phyloP scores from a whole-genome alignment of 371 early-diverging fungal genomes.

The Mortierella sp. region DNA sequence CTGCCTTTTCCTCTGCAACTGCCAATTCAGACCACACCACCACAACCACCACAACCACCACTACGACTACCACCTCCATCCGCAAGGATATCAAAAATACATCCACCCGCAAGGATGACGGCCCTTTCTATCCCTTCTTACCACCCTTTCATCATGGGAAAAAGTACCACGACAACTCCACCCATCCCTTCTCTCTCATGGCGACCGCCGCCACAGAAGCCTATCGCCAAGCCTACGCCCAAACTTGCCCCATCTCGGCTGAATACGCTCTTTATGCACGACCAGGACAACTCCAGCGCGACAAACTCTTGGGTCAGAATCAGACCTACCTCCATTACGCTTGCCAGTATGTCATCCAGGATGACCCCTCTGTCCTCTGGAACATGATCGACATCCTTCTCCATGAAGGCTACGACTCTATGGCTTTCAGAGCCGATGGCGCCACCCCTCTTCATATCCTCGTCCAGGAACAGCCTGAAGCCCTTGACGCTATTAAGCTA shows the following conservation, averaged over 20 bases:
- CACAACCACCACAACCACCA: not conserved
- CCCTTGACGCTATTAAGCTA: constrained; percentile 42
- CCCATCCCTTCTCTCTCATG: constrained; percentile 36
- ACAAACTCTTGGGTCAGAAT: constrained; percentile 40
- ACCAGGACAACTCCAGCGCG: constrained; percentile 44
- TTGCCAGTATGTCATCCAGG: constrained; percentile 42
- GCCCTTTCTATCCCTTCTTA: not conserved
- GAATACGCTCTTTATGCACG: constrained; percentile 52
- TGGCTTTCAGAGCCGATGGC: constrained; percentile 44
- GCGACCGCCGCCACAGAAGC: constrained; percentile 28
- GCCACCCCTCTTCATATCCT: constrained; percentile 54
- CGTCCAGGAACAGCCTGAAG: constrained; percentile 54
- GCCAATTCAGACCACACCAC: not conserved
- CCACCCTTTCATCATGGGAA: not conserved
- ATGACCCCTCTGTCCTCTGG: constrained; percentile 45
- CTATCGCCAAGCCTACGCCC: constrained; percentile 9
- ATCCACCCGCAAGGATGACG: not conserved
- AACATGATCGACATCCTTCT: constrained; percentile 55
- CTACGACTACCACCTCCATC: not conserved
- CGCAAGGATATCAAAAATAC: not conserved
- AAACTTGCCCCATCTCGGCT: constrained; percentile 30
- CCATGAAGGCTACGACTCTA: constrained; percentile 51
- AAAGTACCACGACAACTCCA: constrained; percentile 32
- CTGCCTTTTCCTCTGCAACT: not conserved
- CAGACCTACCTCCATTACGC: constrained; percentile 52